Evolutionary conservation across 2,329 filamentous ascomycete species (phyloP).

Genomic region (Hortaea werneckii): DNA sequence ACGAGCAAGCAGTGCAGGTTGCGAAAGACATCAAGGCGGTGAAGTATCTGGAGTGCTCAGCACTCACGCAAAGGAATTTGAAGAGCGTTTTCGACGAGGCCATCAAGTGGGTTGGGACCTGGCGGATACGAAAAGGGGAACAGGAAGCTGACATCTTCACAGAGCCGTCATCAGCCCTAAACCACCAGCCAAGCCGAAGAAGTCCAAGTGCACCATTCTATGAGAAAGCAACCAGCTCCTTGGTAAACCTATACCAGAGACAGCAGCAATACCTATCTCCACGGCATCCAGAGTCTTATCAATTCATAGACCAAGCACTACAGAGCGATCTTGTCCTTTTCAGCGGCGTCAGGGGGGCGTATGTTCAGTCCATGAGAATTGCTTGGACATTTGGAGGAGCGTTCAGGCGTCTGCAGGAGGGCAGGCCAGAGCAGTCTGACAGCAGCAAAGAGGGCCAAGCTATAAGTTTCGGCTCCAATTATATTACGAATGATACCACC

Average conservation of each 20-base stretch:
- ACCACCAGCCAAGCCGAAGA: slow-evolving; percentile 50
- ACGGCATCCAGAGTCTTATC: slow-evolving; percentile 27
- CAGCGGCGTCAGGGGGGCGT: background rate
- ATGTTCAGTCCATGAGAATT: too few species aligned
- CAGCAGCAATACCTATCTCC: slow-evolving; percentile 54
- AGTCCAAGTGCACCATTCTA: slow-evolving; percentile 60
- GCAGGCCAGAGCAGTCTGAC: background rate
- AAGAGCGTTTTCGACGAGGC: slow-evolving; percentile 99
- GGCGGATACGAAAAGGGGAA: too few species aligned
- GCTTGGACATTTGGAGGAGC: too few species aligned
- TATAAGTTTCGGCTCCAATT: background rate
- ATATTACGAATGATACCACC: background rate
- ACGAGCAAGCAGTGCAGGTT: slow-evolving; percentile 78
- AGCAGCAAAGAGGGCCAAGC: too few species aligned
- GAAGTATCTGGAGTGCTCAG: slow-evolving; percentile 97
- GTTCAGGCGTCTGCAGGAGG: too few species aligned
- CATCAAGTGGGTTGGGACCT: slow-evolving; percentile 63
- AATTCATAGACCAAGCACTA: background rate
- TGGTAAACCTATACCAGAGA: slow-evolving; percentile 59
- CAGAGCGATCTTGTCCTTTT: background rate
- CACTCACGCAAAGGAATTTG: slow-evolving; percentile 87
- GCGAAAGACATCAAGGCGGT: slow-evolving; percentile 92
- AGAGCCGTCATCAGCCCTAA: slow-evolving; percentile 65
- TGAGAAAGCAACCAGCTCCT: too few species aligned
- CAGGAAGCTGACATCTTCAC: slow-evolving; percentile 5